Conservation (phyloP, 129 eudicot genomes). For the Centella asiatica region DNA sequence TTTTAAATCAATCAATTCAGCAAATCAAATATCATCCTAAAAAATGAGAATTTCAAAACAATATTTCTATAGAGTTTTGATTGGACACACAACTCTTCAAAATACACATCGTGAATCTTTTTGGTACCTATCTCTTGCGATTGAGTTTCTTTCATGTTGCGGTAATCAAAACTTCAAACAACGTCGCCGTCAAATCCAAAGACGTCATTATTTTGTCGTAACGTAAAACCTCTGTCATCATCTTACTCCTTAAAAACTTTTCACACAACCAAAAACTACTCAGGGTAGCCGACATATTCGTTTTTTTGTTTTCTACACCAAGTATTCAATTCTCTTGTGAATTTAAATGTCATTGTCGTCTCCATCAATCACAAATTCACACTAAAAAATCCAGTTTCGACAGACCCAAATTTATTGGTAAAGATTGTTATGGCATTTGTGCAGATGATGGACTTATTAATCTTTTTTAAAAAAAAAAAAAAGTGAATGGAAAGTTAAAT, state of each 20-base stretch:
- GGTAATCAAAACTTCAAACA: background rate
- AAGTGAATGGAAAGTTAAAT: slow-evolving; percentile 25
- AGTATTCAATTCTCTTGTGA: background rate
- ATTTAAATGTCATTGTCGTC: background rate
- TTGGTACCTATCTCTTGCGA: too few species aligned
- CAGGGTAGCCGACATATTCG: background rate
- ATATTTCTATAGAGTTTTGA: too few species aligned
- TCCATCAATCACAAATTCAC: background rate
- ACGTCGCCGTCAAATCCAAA: background rate
- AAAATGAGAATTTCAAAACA: too few species aligned
- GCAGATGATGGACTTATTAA: slow-evolving; percentile 25
- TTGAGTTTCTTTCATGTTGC: too few species aligned
- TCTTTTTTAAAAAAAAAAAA: slow-evolving; percentile 14
- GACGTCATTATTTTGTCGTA: slow-evolving; percentile 1
- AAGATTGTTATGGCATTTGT: too few species aligned
- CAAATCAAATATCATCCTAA: too few species aligned
- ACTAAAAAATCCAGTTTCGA: background rate
- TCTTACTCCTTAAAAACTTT: background rate
- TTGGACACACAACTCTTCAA: too few species aligned
- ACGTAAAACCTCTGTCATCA: background rate
- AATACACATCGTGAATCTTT: too few species aligned
- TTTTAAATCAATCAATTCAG: too few species aligned
- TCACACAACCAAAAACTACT: background rate
- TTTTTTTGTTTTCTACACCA: background rate
- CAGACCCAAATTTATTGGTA: slow-evolving; percentile 17